Conservation (phyloP, 495 filamentous ascomycete species). For the Aspergillus mulundensis region DNA sequence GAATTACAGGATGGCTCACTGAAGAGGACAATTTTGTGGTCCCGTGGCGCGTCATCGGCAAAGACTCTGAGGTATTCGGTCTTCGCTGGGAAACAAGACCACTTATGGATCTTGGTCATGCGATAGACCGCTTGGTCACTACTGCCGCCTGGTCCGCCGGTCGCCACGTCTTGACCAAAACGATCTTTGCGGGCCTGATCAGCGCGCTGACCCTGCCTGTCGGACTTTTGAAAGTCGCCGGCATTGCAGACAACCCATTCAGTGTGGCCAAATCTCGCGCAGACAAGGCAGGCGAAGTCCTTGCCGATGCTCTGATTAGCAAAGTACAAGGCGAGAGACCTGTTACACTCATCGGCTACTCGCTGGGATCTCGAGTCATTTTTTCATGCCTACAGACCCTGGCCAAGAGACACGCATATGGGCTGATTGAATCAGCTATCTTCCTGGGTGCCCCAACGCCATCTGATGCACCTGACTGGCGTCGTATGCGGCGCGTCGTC, state of each 20-base stretch:
- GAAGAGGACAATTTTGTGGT: constrained; percentile 62
- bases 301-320: constrained; percentile 86
- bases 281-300: constrained; percentile 80
- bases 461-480: constrained; percentile 60
- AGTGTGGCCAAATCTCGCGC: constrained; percentile 73
- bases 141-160: constrained; percentile 77
- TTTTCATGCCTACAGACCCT: constrained; percentile 75
- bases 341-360: constrained; percentile 84
- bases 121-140: constrained; percentile 69
- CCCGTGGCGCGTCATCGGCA: constrained; percentile 72
- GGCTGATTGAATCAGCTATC: constrained; percentile 78
- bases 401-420: constrained; percentile 74
- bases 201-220: constrained; percentile 73
- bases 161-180: constrained; percentile 70
- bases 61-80: constrained; percentile 71
- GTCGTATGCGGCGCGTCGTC: constrained; percentile 65
- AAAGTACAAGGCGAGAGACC: constrained; percentile 85
- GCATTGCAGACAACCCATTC: constrained; percentile 88
- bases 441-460: constrained; percentile 82
- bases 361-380: constrained; percentile 84
- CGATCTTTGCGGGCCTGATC: constrained; percentile 69
- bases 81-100: constrained; percentile 80
- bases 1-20: constrained; percentile 78
- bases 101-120: constrained; percentile 69
- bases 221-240: constrained; percentile 70